These are phyloP conservation scores for Elongisporangium prolatum DNA, from an alignment of 352 stramenopile species.

Conservation along the genomic window DNA sequence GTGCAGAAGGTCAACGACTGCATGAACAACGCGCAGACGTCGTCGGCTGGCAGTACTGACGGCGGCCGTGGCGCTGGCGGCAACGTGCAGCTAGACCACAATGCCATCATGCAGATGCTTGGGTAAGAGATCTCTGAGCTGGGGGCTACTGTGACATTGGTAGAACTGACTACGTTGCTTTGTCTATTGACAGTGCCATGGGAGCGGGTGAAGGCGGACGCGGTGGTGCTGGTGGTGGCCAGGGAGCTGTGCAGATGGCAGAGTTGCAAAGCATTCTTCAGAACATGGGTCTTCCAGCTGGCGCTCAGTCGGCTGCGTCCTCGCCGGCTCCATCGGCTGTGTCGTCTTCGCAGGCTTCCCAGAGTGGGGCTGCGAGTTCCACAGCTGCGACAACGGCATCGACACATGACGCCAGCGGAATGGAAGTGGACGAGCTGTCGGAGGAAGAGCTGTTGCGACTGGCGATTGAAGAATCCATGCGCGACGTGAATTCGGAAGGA, in stretches of 20 bases:
- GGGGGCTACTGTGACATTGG: too few species aligned
- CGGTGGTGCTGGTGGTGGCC: slow-evolving; percentile 19
- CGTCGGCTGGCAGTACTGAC: slow-evolving; percentile 21
- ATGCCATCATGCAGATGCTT: slow-evolving; percentile 90
- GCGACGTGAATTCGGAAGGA: slow-evolving; percentile 57
- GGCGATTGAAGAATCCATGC: slow-evolving; percentile 87
- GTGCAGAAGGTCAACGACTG: slow-evolving; percentile 86
- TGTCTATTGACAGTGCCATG: slow-evolving; percentile 44
- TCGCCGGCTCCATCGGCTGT: slow-evolving; percentile 70
- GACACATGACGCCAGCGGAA: slow-evolving; percentile 68
- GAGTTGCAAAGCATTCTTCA: slow-evolving; percentile 86
- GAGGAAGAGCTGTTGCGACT: slow-evolving; percentile 82
- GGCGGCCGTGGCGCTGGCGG: slow-evolving; percentile 24
- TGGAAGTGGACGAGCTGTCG: slow-evolving; percentile 85
- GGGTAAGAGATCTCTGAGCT: slow-evolving; percentile 27
- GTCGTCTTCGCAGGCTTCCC: slow-evolving; percentile 68
- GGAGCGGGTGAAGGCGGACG: slow-evolving; percentile 63
- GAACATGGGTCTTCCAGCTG: slow-evolving; percentile 79
- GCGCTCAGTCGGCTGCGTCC: slow-evolving; percentile 56
- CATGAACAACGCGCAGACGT: slow-evolving; percentile 81
- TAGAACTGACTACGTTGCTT: not conserved
- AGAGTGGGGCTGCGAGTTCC: slow-evolving; percentile 64
- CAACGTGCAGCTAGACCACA: slow-evolving; percentile 85
- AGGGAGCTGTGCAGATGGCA: slow-evolving; percentile 69
- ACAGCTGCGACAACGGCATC: slow-evolving; percentile 66